Evolutionary conservation across 2,329 filamentous ascomycete species (phyloP).

Genomic region (Alternaria arbusti): DNA sequence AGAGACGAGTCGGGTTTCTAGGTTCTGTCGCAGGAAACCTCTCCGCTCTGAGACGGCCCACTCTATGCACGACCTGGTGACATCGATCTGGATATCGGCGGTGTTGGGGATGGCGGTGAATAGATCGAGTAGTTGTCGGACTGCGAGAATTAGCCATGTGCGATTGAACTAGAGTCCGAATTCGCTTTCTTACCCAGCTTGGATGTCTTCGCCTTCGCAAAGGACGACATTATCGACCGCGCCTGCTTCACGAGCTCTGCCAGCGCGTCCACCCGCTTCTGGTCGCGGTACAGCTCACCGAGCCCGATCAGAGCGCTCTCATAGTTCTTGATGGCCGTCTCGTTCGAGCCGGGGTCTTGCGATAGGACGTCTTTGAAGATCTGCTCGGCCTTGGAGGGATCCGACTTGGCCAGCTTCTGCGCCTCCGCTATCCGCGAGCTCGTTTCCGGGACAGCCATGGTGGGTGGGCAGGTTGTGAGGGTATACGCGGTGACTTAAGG

Average conservation of each 20-base stretch:
- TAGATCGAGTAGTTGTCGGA: constrained; percentile 94
- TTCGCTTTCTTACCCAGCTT: constrained; percentile 77
- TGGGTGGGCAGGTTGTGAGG: constrained; percentile 6
- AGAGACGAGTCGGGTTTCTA: constrained; percentile 91
- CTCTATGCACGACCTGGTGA: constrained; percentile 99
- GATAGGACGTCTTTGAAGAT: constrained; percentile 91
- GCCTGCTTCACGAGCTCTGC: constrained; percentile 90
- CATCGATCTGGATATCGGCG: constrained; percentile 89
- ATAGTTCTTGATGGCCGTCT: constrained; percentile 88
- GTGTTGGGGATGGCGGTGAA: constrained; percentile 94
- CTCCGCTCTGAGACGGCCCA: constrained; percentile 96
- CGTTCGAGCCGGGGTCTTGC: constrained; percentile 81
- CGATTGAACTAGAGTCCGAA: too few species aligned
- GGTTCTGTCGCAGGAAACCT: constrained; percentile 95
- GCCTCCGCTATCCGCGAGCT: constrained; percentile 82
- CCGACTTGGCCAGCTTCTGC: constrained; percentile 78
- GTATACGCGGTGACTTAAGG: neutral
- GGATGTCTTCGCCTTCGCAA: constrained; percentile 98
- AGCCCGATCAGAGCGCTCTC: constrained; percentile 86
- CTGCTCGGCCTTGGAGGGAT: constrained; percentile 82
- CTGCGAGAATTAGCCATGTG: constrained; percentile 55
- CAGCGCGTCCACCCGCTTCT: constrained; percentile 81
- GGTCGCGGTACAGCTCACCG: constrained; percentile 90
- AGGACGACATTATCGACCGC: constrained; percentile 88
- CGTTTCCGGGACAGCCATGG: constrained; percentile 53